Base-by-base conservation (phyloP, 106 monocot species). In the Acorus calamus region DNA sequence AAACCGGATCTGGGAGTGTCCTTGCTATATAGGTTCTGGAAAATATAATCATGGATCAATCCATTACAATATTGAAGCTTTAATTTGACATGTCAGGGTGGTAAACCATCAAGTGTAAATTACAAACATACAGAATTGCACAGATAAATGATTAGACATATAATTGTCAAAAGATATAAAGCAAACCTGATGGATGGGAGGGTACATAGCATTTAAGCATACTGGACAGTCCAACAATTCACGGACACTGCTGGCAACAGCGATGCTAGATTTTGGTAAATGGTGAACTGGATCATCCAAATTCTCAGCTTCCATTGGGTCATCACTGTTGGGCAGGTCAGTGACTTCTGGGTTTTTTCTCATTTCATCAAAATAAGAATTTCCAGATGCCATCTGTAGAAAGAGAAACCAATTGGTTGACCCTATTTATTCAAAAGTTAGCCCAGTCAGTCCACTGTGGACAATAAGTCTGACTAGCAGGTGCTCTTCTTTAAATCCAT, bases 161-260 rank as follows among this genome's bases (percentile, higher is more conserved):
- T 51, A 5, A 51, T 51, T 51, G 9, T 7, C 51, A 51, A 51
- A 51, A 51, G 51, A 51, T 51, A 28, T 28, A 28, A 28, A 28
- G 28, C 28, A 28, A 28, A 60, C 60, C 60, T 60, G 60, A 60
- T 60, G 60, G 44, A 60, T 60, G 6, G 60, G 60, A 0, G 60
- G 60, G 11, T 60, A 60, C 60, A 60, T 60, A 42, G 44, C 7
- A 43, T 60, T 60, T 14, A 60, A 5, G 60, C 60, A 60, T 4
- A 60, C 60, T 3, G 60, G 60, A 11, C 60, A 60, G 6, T 60
- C 60, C 42, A 60, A 60, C 0, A 60, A 43, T 8, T 60, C 60
- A 45, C 14, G 60, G 44, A 60, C 60, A 60, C 60, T 60, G 42
- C 60, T 45, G 7, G 60, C 7, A 60, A 60, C 60, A 60, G 60